These are phyloP conservation scores for Sedum album DNA, from an alignment of 164 flowering plant genomes.

Conservation along the genomic window DNA sequence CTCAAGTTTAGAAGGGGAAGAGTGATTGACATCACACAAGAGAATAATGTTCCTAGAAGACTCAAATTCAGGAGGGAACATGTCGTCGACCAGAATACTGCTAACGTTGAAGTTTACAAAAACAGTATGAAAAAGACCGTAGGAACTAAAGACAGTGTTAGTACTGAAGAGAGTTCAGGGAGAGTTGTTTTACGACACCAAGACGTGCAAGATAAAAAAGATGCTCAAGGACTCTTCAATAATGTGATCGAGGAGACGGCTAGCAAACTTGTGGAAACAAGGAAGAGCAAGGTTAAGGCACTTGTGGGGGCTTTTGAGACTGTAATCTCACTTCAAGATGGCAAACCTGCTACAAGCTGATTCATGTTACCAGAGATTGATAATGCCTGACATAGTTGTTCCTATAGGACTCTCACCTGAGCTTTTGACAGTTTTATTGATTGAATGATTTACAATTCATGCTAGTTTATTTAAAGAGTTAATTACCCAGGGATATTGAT, in stretches of 20 bases:
- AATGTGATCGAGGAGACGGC: conserved; percentile 90
- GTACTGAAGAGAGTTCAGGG: neutral
- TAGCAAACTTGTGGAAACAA: conserved; percentile 68
- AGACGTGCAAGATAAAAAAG: conserved; percentile 54
- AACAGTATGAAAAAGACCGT: neutral
- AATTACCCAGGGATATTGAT: no score
- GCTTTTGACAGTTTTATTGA: no score
- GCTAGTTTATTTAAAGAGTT: no score
- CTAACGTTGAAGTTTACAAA: neutral
- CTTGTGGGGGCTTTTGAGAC: conserved; percentile 93
- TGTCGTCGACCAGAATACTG: conserved; percentile 17
- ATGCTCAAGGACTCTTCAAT: conserved; percentile 48
- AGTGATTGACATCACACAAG: conserved; percentile 24
- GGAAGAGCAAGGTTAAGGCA: conserved; percentile 92
- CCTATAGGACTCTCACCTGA: no score
- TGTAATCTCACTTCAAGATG: conserved; percentile 73
- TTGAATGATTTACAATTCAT: no score
- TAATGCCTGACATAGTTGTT: no score
- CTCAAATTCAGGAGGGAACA: conserved; percentile 40
- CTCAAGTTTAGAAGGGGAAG: conserved; percentile 34
- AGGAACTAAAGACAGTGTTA: neutral
- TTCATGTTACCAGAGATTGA: neutral
- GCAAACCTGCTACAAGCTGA: conserved; percentile 29
- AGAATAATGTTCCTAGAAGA: conserved; percentile 30
- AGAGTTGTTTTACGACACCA: neutral